phyloP scores from a whole-genome alignment of 1,139 yeast genomes.

The Casaregolazyma suthepensis region DNA sequence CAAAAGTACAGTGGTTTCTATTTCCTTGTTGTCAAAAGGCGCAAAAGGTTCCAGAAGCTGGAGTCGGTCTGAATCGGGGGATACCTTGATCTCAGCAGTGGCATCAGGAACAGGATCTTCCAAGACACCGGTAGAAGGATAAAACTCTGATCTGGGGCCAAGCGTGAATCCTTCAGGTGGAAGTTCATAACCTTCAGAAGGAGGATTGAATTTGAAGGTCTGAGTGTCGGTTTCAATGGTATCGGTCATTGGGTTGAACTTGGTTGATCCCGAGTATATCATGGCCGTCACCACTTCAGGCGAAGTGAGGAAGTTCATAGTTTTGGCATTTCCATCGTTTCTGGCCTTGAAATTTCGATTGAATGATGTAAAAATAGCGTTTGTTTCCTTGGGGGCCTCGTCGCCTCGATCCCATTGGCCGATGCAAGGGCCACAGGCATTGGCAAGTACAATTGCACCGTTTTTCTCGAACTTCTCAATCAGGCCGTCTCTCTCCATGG shows the following conservation, averaged over 20 bases:
- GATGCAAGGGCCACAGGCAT: conserved; percentile 99
- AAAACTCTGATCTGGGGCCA: conserved; percentile 70
- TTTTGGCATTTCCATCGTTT: conserved; percentile 98
- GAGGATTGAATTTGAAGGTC: conserved; percentile 88
- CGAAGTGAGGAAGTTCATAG: conserved; percentile 96
- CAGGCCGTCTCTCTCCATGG: conserved; percentile 96
- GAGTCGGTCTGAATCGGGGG: conserved; percentile 73
- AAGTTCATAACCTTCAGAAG: conserved; percentile 78
- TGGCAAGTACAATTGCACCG: conserved; percentile 94
- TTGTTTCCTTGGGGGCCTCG: conserved; percentile 85
- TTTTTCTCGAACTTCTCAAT: conserved; percentile 81
- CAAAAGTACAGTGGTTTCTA: conserved; percentile 65
- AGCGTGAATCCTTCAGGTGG: conserved; percentile 82
- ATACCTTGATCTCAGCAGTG: conserved; percentile 59
- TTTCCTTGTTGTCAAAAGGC: conserved; percentile 80
- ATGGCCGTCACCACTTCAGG: conserved; percentile 97
- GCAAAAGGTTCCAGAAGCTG: conserved; percentile 85
- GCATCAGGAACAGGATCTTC: conserved; percentile 64
- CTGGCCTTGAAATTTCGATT: conserved; percentile 99
- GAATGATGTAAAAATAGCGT: conserved; percentile 96
- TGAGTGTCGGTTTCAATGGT: conserved; percentile 86
- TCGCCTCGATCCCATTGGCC: conserved; percentile 95
- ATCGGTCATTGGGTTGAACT: conserved; percentile 97
- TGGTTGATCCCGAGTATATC: conserved; percentile 95
- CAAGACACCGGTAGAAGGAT: conserved; percentile 44